Base-by-base conservation (phyloP, 2,329 filamentous ascomycete genomes). In the Paecilomyces dactylethromorphus region DNA sequence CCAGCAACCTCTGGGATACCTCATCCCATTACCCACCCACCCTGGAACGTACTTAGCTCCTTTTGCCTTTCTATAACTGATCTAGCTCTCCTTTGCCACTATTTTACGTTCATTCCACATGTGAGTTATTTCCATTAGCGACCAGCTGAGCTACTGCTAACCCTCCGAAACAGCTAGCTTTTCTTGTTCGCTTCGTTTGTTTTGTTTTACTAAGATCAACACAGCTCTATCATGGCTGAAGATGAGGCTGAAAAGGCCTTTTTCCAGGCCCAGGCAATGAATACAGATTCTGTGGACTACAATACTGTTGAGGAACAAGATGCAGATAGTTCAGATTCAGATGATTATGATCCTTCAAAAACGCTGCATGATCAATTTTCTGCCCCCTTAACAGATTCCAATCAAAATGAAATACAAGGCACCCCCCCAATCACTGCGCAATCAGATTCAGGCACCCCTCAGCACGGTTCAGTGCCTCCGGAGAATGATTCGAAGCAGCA, bases 321-420 rank as follows among this genome's bases (percentile, higher is more conserved):
- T 71, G 73, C 80, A 75, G 80, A 81, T 74, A 79, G 79, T 74
- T 81, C 76, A 67, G 78, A 78, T 69, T 79, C 81, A 68, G 79
- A 83, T 74, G 85, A 84, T 73, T 80, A 80, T 74, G 77, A 82
- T 72, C 78, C 77, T 69, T 77, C 79, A 70, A 79, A 81, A 74
- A 71, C 74, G 66, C 65, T 78, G 60, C 71, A 75, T 66, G 71
- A 74, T 64, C 68, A 77, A 59, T 77, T 72, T 69, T 67, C 71
- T 62, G 65, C 64, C 59, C 61, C 66, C 53, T 64, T 70, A 62
- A 61, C 66, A 63, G 69, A 74, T 59, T 54, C 65, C 57, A 70
- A 71, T 52, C 65, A 67, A 62, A 66, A 62, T 65, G 65, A 59
- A 35, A 56, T 60, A 45, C 62, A 71, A 68, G 65, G 66, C 60